Evolutionary conservation across 805 yeast species (phyloP).

Genomic region (Debaryomyces prosopidis): DNA sequence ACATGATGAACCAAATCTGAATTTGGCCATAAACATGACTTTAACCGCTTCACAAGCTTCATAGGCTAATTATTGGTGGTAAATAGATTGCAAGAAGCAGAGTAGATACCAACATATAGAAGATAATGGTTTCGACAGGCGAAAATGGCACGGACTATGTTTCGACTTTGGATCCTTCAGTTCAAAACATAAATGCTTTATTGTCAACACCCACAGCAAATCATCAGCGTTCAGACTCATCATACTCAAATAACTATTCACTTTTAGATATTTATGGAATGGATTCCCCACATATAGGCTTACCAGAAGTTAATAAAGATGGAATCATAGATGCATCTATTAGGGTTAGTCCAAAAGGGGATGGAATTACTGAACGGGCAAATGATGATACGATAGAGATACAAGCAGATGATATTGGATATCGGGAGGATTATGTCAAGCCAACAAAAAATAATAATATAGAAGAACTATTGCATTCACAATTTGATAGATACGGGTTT

Average conservation of each 20-base stretch:
- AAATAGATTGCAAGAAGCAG: too few species aligned
- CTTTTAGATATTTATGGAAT: conserved; percentile 36
- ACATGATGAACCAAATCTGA: not conserved
- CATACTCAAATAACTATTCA: conserved; percentile 36
- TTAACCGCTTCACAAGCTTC: too few species aligned
- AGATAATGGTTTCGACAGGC: too few species aligned
- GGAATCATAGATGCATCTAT: not conserved
- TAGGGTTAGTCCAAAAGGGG: not conserved
- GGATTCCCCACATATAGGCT: conserved; percentile 16
- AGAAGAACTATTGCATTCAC: conserved; percentile 14
- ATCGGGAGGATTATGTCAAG: conserved; percentile 3
- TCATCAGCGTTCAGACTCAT: conserved; percentile 20
- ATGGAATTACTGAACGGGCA: not conserved
- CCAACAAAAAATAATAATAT: conserved; percentile 3
- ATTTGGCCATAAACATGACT: too few species aligned
- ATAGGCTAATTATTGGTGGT: too few species aligned
- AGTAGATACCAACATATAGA: too few species aligned
- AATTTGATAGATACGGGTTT: conserved; percentile 82
- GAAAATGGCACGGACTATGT: too few species aligned
- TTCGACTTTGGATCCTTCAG: too few species aligned
- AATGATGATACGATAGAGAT: not conserved
- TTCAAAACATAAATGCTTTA: not conserved
- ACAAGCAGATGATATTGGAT: not conserved
- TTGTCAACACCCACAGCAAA: not conserved
- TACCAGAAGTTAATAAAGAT: not conserved